Evolutionary conservation across 164 flowering plant species (phyloP), one percentile per base, ranked within the genome.

Genomic region (Umbilicus rupestris): DNA sequence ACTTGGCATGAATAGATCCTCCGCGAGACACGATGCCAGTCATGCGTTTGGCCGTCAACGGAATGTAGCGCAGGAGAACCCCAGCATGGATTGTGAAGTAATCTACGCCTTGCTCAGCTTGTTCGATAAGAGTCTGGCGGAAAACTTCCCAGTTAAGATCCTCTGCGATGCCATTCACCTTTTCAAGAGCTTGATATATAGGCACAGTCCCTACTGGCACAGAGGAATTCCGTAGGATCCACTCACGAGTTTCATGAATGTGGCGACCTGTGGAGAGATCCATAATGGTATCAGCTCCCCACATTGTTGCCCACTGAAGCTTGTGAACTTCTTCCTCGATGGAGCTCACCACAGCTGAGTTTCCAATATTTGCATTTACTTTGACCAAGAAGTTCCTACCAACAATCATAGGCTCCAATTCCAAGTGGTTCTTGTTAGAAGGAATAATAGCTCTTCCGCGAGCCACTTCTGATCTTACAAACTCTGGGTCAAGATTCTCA

Each of bases 151-250:
- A 95, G 75, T 41, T 95, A 68, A 95, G 90, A 75, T 95, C 73
- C 74, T 95, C 99, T 0, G 99, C 97, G 16, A 95, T 81, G 22
- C 99, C 99, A 79, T 92, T 80, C 62, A 92, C 99, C 70, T 95
- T 95, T 62, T 95, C 99, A 63, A 95, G 95, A 37, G 99, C 99
- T 78, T 95, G 99, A 73, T 95, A 95, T 52, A 95, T 92, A 26
- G 99, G 99, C n/a, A 95, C 99, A 16, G 99, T 95, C 45, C 99
- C 99, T 11, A 95, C 98, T 7, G 99, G 99, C 24, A 92, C 99
- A 65, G 98, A 70, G 39, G 99, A 92, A 74, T 95, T 95, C 19
- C 98, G 89, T 17, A 95, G 72, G 75, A 95, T 95, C 99, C 99
- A 95, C 69, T 95, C 99, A 68, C 98, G 97, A 16, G 99, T 95